phyloP scores from a whole-genome alignment of 345 rosid species.

The Euclidium syriacum region DNA sequence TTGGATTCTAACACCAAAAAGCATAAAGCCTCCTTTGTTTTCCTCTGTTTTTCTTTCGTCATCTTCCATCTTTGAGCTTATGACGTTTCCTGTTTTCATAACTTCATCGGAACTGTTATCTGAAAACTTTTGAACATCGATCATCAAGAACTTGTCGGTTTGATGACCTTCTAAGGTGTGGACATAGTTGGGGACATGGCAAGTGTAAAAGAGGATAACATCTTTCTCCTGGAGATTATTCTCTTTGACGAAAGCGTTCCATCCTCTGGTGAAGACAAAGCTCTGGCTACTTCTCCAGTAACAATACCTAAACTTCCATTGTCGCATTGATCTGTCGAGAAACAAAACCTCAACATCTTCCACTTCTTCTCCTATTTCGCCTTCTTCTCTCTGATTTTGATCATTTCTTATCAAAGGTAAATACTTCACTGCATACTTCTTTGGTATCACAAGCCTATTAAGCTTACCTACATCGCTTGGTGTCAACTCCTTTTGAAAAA shows the following conservation, averaged over 20 bases:
- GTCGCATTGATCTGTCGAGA: constrained; percentile 56
- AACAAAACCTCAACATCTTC: constrained; percentile 47
- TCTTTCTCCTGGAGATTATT: constrained; percentile 55
- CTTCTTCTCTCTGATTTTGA: constrained; percentile 2
- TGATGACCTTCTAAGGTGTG: constrained; percentile 21
- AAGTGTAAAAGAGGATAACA: constrained; percentile 40
- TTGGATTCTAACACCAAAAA: constrained; percentile 53
- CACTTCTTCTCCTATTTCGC: not conserved
- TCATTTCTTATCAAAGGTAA: constrained; percentile 37
- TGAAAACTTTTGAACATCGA: constrained; percentile 32
- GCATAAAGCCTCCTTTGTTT: constrained; percentile 31
- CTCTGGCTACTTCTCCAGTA: constrained; percentile 92
- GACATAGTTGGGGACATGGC: constrained; percentile 22
- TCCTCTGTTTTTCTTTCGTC: constrained; percentile 24
- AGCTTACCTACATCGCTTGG: constrained; percentile 91
- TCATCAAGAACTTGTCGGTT: constrained; percentile 33
- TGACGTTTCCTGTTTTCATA: not conserved
- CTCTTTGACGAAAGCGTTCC: constrained; percentile 72
- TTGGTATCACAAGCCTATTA: constrained; percentile 81
- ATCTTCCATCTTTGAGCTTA: constrained; percentile 20
- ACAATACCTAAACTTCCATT: constrained; percentile 82
- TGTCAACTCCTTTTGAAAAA: constrained; percentile 71
- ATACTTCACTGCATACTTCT: constrained; percentile 56
- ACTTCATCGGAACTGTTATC: constrained; percentile 4
- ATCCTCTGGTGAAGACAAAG: constrained; percentile 82